These are phyloP conservation scores for Russula dissimulans DNA, from an alignment of 768 basidiomycete genomes.

Conservation along the genomic window DNA sequence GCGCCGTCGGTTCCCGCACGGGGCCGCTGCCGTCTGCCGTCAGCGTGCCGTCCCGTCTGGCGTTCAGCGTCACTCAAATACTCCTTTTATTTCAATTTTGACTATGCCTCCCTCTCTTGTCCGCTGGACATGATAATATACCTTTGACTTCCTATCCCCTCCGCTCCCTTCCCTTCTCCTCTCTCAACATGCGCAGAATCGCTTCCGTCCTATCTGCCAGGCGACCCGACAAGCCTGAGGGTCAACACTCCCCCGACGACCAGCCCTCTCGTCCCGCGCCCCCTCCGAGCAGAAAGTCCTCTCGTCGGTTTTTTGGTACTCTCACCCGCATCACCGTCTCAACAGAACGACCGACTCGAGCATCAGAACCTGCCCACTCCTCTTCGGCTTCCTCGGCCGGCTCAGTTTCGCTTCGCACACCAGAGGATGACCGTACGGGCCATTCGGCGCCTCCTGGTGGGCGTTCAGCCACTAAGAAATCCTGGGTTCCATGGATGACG, in stretches of 20 bases:
- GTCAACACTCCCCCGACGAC: slow-evolving; percentile 21
- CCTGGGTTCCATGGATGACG: slow-evolving; percentile 51
- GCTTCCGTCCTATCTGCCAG: slow-evolving; percentile 40
- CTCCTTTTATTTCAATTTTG: neutral
- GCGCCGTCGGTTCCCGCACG: neutral
- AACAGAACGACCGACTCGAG: slow-evolving; percentile 22
- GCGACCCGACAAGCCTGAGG: slow-evolving; percentile 27
- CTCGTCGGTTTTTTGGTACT: slow-evolving; percentile 11
- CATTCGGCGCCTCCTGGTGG: slow-evolving; percentile 25
- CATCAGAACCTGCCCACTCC: slow-evolving; percentile 36
- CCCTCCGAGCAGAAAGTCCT: slow-evolving; percentile 4
- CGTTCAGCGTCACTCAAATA: too few species aligned
- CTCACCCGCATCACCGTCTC: slow-evolving; percentile 23
- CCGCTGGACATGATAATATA: slow-evolving; percentile 1
- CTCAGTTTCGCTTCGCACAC: slow-evolving; percentile 42
- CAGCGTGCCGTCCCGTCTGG: too few species aligned
- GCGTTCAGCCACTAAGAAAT: slow-evolving; percentile 23
- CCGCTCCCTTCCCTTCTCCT: neutral
- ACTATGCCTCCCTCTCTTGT: neutral
- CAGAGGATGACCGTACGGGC: slow-evolving; percentile 39
- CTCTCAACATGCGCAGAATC: slow-evolving; percentile 48
- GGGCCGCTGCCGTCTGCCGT: too few species aligned
- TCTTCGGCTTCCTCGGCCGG: slow-evolving; percentile 49
- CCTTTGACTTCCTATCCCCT: neutral
- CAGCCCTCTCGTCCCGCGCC: slow-evolving; percentile 24